Percentiles rank a stretch among this genome's conserved stretches.
phyloP scores from a whole-genome alignment of 805 yeast species.

The Saturnispora diversa region DNA sequence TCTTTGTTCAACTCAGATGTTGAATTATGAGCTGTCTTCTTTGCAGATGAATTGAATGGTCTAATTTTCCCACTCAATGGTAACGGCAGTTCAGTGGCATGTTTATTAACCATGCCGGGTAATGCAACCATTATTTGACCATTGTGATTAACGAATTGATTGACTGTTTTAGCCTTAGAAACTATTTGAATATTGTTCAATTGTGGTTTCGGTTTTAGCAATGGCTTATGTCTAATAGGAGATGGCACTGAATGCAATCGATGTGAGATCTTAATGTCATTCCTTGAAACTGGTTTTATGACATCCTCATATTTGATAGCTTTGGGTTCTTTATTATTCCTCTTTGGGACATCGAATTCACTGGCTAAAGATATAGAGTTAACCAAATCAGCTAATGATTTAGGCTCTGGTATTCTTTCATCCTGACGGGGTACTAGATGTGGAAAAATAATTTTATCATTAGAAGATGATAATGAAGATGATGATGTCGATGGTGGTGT shows the following conservation, averaged over 20 bases:
- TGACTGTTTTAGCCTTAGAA: not conserved
- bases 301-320: slow-evolving; percentile 21
- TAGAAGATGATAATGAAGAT: not conserved
- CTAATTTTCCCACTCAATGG: not conserved
- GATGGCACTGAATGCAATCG: no score
- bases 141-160: not conserved
- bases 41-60: not conserved
- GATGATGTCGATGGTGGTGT: not conserved
- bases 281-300: slow-evolving; percentile 10
- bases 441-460: not conserved
- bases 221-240: no score
- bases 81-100: not conserved
- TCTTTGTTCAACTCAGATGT: slow-evolving; percentile 18
- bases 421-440: slow-evolving; percentile 1
- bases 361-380: slow-evolving; percentile 11
- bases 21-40: slow-evolving; percentile 4
- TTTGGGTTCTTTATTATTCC: slow-evolving; percentile 17
- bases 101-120: slow-evolving; percentile 3
- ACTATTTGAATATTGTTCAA: not conserved
- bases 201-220: slow-evolving; percentile 2
- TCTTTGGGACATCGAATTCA: slow-evolving; percentile 4
- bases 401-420: not conserved
- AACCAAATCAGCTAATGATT: slow-evolving; percentile 10
- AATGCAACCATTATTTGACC: slow-evolving; percentile 5
- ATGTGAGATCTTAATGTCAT: not conserved